Percentiles rank a stretch among this genome's conserved stretches.
phyloP scores from a whole-genome alignment of 345 rosid genomes.

The Camelina neglecta region DNA sequence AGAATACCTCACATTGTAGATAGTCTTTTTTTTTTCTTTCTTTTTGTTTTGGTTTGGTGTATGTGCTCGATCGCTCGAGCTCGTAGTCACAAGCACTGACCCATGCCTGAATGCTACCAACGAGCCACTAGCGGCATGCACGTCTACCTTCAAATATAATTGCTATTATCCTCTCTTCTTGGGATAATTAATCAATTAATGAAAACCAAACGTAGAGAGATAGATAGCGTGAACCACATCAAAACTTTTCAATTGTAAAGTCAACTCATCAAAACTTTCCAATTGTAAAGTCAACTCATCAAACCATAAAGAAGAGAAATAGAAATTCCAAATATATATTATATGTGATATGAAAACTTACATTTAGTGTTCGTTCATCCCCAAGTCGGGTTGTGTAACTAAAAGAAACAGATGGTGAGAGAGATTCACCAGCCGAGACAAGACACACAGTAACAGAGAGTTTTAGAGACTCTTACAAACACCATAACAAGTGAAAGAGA shows the following conservation, averaged over 20 bases:
- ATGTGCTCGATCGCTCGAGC: conserved; percentile 14
- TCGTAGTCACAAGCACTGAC: conserved; percentile 1
- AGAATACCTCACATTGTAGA: neutral
- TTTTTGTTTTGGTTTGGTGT: neutral
- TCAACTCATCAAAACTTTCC: neutral
- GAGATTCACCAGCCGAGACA: conserved; percentile 26
- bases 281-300: neutral
- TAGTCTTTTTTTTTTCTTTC: neutral
- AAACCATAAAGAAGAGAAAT: neutral
- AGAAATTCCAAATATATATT: conserved; percentile 20
- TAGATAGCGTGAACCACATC: too few species aligned
- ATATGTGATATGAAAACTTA: conserved; percentile 33
- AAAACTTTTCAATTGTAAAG: too few species aligned
- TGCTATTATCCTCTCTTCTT: neutral
- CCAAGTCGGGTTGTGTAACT: conserved; percentile 30
- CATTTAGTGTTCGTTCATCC: conserved; percentile 37
- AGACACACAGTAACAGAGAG: conserved; percentile 30
- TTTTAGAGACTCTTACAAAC: conserved; percentile 32
- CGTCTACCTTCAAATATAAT: neutral
- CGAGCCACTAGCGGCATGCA: conserved; percentile 20
- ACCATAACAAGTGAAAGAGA: conserved; percentile 25
- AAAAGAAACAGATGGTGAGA: conserved; percentile 24
- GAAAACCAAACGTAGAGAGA: too few species aligned
- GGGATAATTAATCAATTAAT: too few species aligned
- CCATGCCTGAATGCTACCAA: conserved; percentile 16